Evolutionary conservation across 176 grass and related monocot genomes (phyloP), one percentile per base, ranked within the genome.

Genomic region (Raddia distichophylla): DNA sequence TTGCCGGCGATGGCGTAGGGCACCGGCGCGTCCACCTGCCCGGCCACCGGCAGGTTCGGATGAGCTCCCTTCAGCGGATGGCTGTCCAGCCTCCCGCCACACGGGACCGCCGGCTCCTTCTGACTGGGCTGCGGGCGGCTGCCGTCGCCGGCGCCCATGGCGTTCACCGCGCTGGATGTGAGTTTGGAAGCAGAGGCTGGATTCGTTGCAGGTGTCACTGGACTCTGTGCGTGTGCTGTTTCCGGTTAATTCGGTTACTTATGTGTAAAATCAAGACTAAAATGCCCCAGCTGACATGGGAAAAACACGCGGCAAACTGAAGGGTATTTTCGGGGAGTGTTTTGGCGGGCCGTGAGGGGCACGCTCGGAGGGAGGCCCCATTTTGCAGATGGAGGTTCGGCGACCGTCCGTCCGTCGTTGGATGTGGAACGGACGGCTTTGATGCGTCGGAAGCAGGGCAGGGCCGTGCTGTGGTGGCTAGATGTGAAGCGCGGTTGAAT

Each of bases 1-100:
- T 79, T 88, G 45, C 90, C 82, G 5, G 37, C 51, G 44, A 74
- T 11, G 22, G 14, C 70, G 80, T 87, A 90, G 19, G 0, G 5
- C 64, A 10, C 0, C 34, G 61, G 10, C 10, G 43, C 37, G 7
- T 0, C 2, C 71, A 73, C 66, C 68, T 34, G 12, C 3, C 22
- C 35, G 9, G 7, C 0, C 17, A 40, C 37, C 37, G 50, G 50
- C 12, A 0, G 50, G 2, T 52, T 15, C 12, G 50, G 50, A 52
- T 0, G 50, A 14, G 1, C 12, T 15, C 4, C 14, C 3, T 52
- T 4, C 50, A 3, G 5, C 14, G 50, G 0, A 52, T 3, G 0
- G 14, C 1, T 14, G 50, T 0, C 10, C 10, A 0, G 2, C 2
- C 0, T 0, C 4, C 0, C 9, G 18, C 0, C 1, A 8, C 66